These are phyloP conservation scores for Clarkia xantiana DNA, from an alignment of 345 rosid species.

Conservation along the genomic window DNA sequence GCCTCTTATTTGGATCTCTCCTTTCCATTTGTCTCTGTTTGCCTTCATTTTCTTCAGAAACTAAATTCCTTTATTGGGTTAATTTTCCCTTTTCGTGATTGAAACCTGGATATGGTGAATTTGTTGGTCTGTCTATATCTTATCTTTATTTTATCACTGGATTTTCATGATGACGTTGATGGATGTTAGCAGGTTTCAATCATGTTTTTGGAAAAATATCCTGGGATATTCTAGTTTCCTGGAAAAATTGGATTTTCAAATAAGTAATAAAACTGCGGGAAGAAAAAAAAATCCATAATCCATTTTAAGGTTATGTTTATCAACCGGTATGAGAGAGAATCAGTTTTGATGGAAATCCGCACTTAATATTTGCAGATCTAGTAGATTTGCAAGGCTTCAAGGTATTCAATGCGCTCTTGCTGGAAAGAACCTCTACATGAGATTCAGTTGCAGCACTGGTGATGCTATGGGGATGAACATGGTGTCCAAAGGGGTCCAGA, in stretches of 20 bases:
- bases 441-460: slow-evolving; percentile 74
- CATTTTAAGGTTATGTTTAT: not conserved
- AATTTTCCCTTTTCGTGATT: no score
- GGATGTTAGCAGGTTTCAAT: no score
- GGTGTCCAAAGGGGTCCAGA: slow-evolving; percentile 90
- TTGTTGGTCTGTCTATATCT: no score
- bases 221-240: not conserved
- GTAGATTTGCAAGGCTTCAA: slow-evolving; percentile 65
- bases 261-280: no score
- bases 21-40: no score
- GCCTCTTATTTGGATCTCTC: no score
- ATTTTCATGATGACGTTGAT: no score
- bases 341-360: not conserved
- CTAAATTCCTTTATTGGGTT: no score
- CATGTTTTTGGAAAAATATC: no score
- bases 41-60: no score
- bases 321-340: not conserved
- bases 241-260: not conserved
- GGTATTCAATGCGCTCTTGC: slow-evolving; percentile 45
- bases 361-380: slow-evolving; percentile 38
- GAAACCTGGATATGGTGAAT: no score
- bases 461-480: slow-evolving; percentile 99
- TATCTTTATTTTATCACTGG: no score
- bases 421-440: slow-evolving; percentile 69
- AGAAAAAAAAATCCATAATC: not conserved